Conservation (phyloP, 345 rosid genomes). For the Brassica nigra region DNA sequence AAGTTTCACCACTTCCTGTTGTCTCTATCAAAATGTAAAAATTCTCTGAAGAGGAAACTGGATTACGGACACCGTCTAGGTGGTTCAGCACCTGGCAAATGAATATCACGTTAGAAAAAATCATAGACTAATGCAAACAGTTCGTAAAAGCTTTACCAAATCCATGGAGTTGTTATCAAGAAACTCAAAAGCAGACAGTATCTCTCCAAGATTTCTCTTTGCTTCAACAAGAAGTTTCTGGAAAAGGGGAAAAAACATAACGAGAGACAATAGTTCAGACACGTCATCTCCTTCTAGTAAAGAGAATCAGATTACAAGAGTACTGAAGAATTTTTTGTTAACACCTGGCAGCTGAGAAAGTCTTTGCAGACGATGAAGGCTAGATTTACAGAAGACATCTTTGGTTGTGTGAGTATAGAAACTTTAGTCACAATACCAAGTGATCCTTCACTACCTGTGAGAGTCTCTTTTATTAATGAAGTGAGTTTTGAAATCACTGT, state of each 20-base stretch:
- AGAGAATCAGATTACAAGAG: not conserved
- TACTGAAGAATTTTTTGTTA: not conserved
- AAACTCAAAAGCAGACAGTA: conserved; percentile 91
- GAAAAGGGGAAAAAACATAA: not conserved
- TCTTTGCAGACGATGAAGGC: conserved; percentile 90
- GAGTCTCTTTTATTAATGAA: conserved; percentile 4
- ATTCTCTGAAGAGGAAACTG: conserved; percentile 66
- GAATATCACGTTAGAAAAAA: conserved; percentile 8
- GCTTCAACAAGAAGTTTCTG: conserved; percentile 88
- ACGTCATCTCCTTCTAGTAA: not conserved
- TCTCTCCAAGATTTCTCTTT: conserved; percentile 88
- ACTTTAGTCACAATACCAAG: conserved; percentile 93
- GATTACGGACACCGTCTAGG: conserved; percentile 87
- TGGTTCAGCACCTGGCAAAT: conserved; percentile 64
- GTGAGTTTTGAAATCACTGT: not conserved
- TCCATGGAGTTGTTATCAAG: conserved; percentile 76
- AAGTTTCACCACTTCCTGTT: conserved; percentile 75
- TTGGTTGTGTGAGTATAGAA: conserved; percentile 84
- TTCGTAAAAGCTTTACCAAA: conserved; percentile 51
- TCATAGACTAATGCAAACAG: conserved; percentile 7
- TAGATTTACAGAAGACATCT: conserved; percentile 74
- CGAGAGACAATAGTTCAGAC: not conserved
- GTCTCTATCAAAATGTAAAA: conserved; percentile 91
- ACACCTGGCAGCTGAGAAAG: conserved; percentile 87
- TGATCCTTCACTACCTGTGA: conserved; percentile 91